phyloP scores from a whole-genome alignment of 441 rosid genomes.

The Pelargonium fulgidum region DNA sequence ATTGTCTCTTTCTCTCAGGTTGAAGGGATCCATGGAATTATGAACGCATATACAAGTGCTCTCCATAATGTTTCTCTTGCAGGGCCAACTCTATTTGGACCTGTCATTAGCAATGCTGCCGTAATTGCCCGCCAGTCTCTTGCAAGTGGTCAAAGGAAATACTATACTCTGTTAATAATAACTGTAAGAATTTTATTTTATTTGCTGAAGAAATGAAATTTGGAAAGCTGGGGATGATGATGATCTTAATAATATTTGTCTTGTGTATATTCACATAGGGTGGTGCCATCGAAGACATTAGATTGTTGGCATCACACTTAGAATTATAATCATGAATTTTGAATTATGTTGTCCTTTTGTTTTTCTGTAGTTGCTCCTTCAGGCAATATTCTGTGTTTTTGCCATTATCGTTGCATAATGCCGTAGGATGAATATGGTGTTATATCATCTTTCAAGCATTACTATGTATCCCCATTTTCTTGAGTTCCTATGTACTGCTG shows the following conservation, averaged over 20 bases:
- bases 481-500: background rate
- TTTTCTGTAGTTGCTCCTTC: no score
- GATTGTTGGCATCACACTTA: no score
- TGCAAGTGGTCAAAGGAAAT: conserved; percentile 46
- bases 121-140: conserved; percentile 63
- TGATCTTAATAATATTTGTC: background rate
- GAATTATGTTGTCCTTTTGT: background rate
- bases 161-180: conserved; percentile 73
- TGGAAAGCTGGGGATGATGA: background rate
- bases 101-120: conserved; percentile 68
- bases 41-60: conserved; percentile 68
- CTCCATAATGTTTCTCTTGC: conserved; percentile 87
- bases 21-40: conserved; percentile 81
- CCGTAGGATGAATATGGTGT: no score
- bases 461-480: background rate
- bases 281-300: no score
- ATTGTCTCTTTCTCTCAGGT: conserved; percentile 46
- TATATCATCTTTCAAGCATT: background rate
- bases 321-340: conserved; percentile 10
- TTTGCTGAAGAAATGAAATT: background rate
- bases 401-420: background rate
- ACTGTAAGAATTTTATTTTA: conserved; percentile 40
- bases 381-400: background rate
- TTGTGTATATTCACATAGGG: no score
- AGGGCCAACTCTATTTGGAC: conserved; percentile 96